Evolutionary conservation across 352 stramenopile genomes (phyloP).

Genomic region (Phytophthora megakarya): DNA sequence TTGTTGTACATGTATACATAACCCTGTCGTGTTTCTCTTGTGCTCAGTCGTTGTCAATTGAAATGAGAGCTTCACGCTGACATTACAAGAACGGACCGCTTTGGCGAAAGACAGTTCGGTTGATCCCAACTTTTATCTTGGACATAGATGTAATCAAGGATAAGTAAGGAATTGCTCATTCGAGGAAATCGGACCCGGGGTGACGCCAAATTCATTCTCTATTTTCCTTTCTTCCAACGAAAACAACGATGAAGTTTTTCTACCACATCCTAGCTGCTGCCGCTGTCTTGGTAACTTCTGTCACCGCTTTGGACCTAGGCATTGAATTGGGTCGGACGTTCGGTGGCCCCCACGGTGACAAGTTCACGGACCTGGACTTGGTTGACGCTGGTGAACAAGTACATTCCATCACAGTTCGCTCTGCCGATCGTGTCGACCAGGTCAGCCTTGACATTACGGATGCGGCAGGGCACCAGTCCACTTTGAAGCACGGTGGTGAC

Average conservation of each 20-base stretch:
- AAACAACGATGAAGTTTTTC: constrained; percentile 3
- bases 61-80: too few relatives aligned
- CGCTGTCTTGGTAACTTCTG: background rate
- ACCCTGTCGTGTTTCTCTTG: too few relatives aligned
- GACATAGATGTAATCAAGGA: too few relatives aligned
- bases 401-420: constrained; percentile 6
- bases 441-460: constrained; percentile 4
- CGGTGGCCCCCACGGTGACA: constrained; percentile 12
- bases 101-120: too few relatives aligned
- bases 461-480: background rate
- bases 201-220: background rate
- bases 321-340: constrained; percentile 9
- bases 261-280: constrained; percentile 3
- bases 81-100: too few relatives aligned
- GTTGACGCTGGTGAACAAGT: constrained; percentile 8
- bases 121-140: too few relatives aligned
- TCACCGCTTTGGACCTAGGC: background rate
- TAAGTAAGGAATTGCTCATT: too few relatives aligned
- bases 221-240: background rate
- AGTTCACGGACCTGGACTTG: constrained; percentile 11
- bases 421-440: constrained; percentile 11
- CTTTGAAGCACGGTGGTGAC: constrained; percentile 8
- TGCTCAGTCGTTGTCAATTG: too few relatives aligned
- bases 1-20: too few relatives aligned
- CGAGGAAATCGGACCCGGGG: too few relatives aligned